Evolutionary conservation across 257 asterid species (phyloP), one percentile per base, ranked within the genome.

Genomic region (Solanum etuberosum): DNA sequence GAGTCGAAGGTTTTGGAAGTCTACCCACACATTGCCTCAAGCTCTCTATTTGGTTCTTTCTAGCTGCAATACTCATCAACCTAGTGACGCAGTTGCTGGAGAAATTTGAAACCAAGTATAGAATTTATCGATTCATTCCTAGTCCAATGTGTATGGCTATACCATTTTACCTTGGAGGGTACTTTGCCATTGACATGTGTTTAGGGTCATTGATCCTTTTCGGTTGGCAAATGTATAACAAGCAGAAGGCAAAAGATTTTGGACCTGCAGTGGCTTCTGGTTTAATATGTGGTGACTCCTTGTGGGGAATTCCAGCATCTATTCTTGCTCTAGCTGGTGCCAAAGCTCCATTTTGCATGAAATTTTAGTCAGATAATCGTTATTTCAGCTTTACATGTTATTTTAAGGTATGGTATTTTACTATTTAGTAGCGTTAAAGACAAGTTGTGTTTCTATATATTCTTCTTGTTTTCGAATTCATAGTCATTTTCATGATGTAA

Each of bases 91-190:
- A 86, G 63, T 11, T 89, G 40, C 42, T 93, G 91, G 71, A 83
- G 74, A 88, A 34, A 76, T 63, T 12, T 13, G 98, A 95, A 70
- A 93, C 91, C 0, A 94, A 86, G 86, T 90, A 65, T 16, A 34
- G 88, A 90, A 63, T 92, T 1, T 87, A 93, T 83, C 87, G 96
- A 87, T 93, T 94, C 37, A 61, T 95, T 3, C 98, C 98, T 0
- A 94, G 92, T 83, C 94, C 98, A 0, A 95, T 95, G 98, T 95
- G 97, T 88, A 94, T 95, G 98, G 98, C 98, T 0, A 93, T 94
- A 21, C 98, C 98, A 0, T 94, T 95, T 91, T 94, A 94, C 74
- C 86, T 94, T 0, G 97, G 98, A 5, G 94, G 91, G 0, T 94
- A 93, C 84, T 95, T 95, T 51, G 89, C 98, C 54, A 93, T 94